phyloP scores from a whole-genome alignment of 2,329 filamentous ascomycete species.

The Apiospora hydei region DNA sequence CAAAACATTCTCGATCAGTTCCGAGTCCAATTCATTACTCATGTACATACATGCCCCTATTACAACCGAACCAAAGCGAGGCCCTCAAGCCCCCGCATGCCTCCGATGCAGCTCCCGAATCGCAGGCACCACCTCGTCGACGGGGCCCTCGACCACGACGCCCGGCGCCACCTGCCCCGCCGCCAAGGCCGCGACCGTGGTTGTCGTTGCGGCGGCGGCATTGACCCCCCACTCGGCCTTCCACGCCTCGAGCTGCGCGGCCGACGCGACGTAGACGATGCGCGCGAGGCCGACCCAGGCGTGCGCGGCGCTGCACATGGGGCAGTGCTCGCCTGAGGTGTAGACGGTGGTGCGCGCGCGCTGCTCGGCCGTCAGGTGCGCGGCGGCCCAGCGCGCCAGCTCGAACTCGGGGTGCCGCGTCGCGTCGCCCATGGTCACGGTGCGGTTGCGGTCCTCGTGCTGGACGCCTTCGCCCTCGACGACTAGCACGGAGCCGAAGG shows the following conservation, averaged over 20 bases:
- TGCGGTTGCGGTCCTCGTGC: constrained; percentile 34
- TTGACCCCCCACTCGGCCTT: constrained; percentile 26
- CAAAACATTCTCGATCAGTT: background rate
- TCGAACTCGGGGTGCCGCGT: constrained; percentile 35
- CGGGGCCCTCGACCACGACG: constrained; percentile 31
- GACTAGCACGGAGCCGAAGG: constrained; percentile 35
- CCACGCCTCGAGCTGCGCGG: constrained; percentile 30
- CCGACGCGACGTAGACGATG: constrained; percentile 35
- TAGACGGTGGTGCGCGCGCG: constrained; percentile 32
- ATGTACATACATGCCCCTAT: background rate
- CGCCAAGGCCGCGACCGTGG: constrained; percentile 28
- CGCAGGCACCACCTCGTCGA: constrained; percentile 31
- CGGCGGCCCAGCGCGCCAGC: constrained; percentile 34
- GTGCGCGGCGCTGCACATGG: constrained; percentile 35
- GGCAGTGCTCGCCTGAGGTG: constrained; percentile 35
- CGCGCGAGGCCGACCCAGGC: constrained; percentile 32
- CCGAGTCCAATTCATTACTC: background rate
- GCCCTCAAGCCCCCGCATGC: constrained; percentile 24
- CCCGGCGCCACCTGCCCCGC: constrained; percentile 28
- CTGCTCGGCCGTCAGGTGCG: constrained; percentile 26
- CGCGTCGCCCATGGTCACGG: constrained; percentile 27
- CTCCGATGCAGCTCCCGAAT: constrained; percentile 32
- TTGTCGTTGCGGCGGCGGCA: constrained; percentile 8
- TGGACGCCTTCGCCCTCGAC: constrained; percentile 20
- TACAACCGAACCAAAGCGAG: background rate